Evolutionary conservation across 2,329 filamentous ascomycete species (phyloP).

Genomic region (Beauveria bassiana): DNA sequence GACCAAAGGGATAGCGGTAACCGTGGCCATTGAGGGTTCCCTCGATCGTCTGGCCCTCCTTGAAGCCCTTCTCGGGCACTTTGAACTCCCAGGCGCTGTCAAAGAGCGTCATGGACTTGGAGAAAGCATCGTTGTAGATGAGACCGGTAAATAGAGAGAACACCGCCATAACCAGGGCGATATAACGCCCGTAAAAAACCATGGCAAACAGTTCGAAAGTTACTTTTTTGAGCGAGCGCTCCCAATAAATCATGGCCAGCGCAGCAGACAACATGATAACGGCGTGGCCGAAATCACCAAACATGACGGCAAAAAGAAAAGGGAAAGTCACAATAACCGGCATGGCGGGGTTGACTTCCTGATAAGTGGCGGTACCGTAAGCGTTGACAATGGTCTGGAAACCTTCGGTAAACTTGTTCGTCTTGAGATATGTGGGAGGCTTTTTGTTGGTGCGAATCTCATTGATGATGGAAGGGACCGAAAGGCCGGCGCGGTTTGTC

Average conservation of each 20-base stretch:
- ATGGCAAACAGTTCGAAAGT: conserved; percentile 91
- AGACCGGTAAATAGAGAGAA: conserved; percentile 97
- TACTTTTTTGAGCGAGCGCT: conserved; percentile 88
- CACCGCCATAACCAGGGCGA: conserved; percentile 94
- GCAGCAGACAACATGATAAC: conserved; percentile 80
- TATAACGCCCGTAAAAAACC: conserved; percentile 98
- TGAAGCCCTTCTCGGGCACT: conserved; percentile 55
- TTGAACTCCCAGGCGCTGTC: conserved; percentile 81
- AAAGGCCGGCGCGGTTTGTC: conserved; percentile 88
- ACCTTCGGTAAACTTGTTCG: conserved; percentile 95
- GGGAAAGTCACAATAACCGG: conserved; percentile 96
- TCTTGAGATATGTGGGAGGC: conserved; percentile 93
- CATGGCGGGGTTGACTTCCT: conserved; percentile 91
- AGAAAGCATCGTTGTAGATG: conserved; percentile 97
- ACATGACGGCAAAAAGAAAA: conserved; percentile 99
- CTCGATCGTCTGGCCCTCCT: conserved; percentile 54
- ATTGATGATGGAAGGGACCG: conserved; percentile 98
- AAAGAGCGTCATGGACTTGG: conserved; percentile 84
- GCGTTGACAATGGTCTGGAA: conserved; percentile 99
- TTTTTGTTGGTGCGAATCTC: conserved; percentile 96
- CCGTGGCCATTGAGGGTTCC: conserved; percentile 58
- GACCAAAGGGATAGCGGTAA: conserved; percentile 89
- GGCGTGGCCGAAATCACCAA: conserved; percentile 94
- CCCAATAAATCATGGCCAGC: conserved; percentile 91
- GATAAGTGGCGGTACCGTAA: conserved; percentile 95